Evolutionary conservation across 2,329 filamentous ascomycete genomes (phyloP).

Genomic region (Ophiosphaerella narmari): DNA sequence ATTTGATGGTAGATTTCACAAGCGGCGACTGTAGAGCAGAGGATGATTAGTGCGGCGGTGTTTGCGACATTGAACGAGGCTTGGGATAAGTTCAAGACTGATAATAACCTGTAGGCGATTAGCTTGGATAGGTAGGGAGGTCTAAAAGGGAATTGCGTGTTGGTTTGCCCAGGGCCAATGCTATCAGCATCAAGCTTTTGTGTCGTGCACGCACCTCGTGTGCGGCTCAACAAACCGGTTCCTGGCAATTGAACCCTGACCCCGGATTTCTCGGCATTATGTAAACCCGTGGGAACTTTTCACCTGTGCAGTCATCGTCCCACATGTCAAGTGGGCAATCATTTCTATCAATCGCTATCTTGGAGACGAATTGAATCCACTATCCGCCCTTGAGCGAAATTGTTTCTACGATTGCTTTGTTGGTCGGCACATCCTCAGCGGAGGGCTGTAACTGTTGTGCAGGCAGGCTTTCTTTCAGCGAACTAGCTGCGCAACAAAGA

Average conservation of each 20-base stretch:
- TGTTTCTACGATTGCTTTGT: too few relatives aligned
- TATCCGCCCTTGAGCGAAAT: too few relatives aligned
- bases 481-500: too few relatives aligned
- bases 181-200: background rate
- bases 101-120: constrained; percentile 52
- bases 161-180: too few relatives aligned
- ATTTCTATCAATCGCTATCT: too few relatives aligned
- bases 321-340: background rate
- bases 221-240: constrained; percentile 21
- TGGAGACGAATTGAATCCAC: too few relatives aligned
- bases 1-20: constrained; percentile 57
- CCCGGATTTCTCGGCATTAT: constrained; percentile 28
- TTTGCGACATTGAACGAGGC: constrained; percentile 69
- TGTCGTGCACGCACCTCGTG: constrained; percentile 1
- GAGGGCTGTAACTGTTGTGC: too few relatives aligned
- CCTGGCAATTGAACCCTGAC: constrained; percentile 21
- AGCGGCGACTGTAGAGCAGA: constrained; percentile 67
- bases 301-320: constrained; percentile 19
- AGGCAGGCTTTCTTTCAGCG: too few relatives aligned
- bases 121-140: background rate
- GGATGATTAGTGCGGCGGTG: constrained; percentile 68
- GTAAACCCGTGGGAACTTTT: constrained; percentile 21
- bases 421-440: too few relatives aligned
- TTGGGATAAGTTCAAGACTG: constrained; percentile 70
- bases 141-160: too few relatives aligned